Evolutionary conservation across 1,139 yeast species (phyloP), one percentile per base, ranked within the genome.

Genomic region (Taphrina pruni): DNA sequence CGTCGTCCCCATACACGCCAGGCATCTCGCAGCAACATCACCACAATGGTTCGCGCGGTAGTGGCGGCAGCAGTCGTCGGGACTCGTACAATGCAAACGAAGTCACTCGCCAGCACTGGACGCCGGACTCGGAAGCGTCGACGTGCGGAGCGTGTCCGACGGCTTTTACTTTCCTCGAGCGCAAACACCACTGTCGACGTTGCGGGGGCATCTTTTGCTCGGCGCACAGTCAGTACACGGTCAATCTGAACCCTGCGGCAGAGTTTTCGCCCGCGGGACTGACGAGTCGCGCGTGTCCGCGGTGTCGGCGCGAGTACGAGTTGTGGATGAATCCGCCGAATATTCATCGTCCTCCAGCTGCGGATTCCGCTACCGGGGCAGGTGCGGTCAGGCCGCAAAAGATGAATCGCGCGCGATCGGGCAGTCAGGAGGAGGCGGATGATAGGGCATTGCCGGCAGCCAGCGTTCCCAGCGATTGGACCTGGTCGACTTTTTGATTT

Each of bases 121-220:
- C 65, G 61, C 70, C 71, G 35, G 73, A 69, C 71, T 72, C 70
- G 66, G 36, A 64, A 50, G 65, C 43, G 62, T 61, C 46, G 43
- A 70, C 39, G 71, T 72, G 70, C 65, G 72, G 52, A 57, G 70
- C 58, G 67, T 72, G 73, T 48, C 60, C 82, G 70, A 84, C 84
- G 78, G 77, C 84, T 70, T 85, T 89, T 78, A 86, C 89, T 64
- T 87, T 89, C 75, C 55, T 64, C 9, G 61, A 54, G 20, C 52
- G 67, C 35, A 64, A 55, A 35, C 67, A 64, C 43, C 67, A 64
- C 52, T 64, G 67, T 64, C 67, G 67, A 20, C 54, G 61, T 12
- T 64, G 67, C 51, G 67, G 67, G 17, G 52, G 52, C 26, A 54
- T 54, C 46, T 64, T 64, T 38, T 64, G 67, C 35, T 52, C 60